Conservation (phyloP, 176 grass and related monocot species). For the Oryza glaberrima region DNA sequence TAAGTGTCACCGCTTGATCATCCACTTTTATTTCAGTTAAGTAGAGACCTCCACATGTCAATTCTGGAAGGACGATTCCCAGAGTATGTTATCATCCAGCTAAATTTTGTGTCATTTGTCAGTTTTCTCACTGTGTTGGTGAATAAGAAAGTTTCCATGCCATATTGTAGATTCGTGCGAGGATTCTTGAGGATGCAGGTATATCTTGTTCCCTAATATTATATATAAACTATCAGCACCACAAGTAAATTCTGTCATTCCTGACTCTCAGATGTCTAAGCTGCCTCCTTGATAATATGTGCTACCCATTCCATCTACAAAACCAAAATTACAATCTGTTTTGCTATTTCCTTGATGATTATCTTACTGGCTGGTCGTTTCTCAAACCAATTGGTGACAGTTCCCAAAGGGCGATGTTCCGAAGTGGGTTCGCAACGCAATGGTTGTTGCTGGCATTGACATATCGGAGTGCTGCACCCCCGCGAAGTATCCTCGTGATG, state of each 20-base stretch:
- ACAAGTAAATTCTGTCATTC: background rate
- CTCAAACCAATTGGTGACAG: constrained; percentile 41
- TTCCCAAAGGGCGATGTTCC: constrained; percentile 89
- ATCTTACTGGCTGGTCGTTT: background rate
- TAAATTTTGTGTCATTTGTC: background rate
- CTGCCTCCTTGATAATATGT: background rate
- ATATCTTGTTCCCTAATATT: constrained; percentile 25
- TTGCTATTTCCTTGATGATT: background rate
- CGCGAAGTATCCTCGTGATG: constrained; percentile 52
- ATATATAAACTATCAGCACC: background rate
- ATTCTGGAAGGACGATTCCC: constrained; percentile 86
- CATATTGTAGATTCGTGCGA: constrained; percentile 67
- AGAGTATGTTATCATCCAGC: constrained; percentile 60
- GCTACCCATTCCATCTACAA: background rate
- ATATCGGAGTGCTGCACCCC: constrained; percentile 74
- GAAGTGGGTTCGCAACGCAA: constrained; percentile 88
- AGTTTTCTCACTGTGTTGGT: background rate
- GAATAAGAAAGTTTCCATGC: constrained; percentile 16
- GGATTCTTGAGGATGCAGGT: constrained; percentile 87
- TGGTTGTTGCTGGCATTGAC: constrained; percentile 94
- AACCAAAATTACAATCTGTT: background rate
- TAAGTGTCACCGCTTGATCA: background rate
- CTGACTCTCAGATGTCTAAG: constrained; percentile 12
- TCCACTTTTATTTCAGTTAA: constrained; percentile 61
- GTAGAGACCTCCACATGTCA: constrained; percentile 85